These are phyloP conservation scores for Viridothelium virens DNA, from an alignment of 495 filamentous ascomycete genomes.

Conservation along the genomic window DNA sequence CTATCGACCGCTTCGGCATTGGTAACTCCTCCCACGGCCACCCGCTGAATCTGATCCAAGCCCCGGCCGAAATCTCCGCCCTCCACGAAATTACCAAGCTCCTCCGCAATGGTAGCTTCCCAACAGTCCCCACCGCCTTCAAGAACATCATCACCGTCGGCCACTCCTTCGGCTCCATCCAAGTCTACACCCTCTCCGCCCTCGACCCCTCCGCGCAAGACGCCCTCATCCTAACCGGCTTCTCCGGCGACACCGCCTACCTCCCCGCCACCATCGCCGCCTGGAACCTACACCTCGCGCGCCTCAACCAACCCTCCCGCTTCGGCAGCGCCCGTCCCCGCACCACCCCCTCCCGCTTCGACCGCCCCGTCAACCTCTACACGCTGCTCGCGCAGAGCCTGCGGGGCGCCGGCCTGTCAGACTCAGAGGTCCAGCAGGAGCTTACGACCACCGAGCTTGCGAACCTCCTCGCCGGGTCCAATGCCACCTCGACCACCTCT, in stretches of 20 bases:
- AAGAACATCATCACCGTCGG: conserved; percentile 49
- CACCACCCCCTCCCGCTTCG: not conserved
- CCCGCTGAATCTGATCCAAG: conserved; percentile 46
- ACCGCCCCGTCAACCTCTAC: not conserved
- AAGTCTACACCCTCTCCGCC: conserved; percentile 38
- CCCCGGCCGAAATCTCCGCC: conserved; percentile 43
- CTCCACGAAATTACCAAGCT: conserved; percentile 41
- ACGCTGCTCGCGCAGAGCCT: not conserved
- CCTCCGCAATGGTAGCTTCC: conserved; percentile 36
- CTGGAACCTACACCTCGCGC: conserved; percentile 41
- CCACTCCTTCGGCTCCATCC: conserved; percentile 44
- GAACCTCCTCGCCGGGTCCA: conserved; percentile 22
- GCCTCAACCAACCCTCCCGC: conserved; percentile 36
- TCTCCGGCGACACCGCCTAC: conserved; percentile 35
- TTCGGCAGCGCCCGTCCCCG: conserved; percentile 15
- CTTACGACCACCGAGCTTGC: conserved; percentile 23
- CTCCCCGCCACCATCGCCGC: conserved; percentile 32
- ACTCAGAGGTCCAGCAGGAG: conserved; percentile 6
- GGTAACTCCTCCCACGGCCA: conserved; percentile 49
- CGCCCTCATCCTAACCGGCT: conserved; percentile 52
- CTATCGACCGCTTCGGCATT: conserved; percentile 50
- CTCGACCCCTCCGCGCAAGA: conserved; percentile 45
- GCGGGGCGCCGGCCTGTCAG: not conserved
- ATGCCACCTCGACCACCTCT: conserved; percentile 18
- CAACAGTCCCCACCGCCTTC: conserved; percentile 26